phyloP scores from a whole-genome alignment of 2,329 filamentous ascomycete genomes.

The Claviceps spartinae region DNA sequence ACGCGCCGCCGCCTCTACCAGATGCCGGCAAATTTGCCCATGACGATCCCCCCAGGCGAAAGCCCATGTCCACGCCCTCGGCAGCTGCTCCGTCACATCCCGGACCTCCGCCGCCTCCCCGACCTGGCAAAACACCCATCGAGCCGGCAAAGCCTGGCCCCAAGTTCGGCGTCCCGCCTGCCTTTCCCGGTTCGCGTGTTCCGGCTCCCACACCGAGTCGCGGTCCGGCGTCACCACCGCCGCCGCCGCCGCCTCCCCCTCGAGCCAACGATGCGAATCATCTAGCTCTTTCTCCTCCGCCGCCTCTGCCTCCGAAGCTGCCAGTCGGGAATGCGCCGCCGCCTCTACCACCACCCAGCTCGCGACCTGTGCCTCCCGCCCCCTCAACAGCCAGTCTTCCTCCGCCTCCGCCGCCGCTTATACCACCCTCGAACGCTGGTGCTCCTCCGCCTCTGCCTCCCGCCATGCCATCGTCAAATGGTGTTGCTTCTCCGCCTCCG shows the following conservation, averaged over 20 bases:
- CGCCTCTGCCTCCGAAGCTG: conserved; percentile 35
- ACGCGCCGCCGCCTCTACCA: conserved; percentile 73
- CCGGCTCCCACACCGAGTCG: conserved; percentile 66
- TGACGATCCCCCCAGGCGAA: conserved; percentile 23
- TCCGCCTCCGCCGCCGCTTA: conserved; percentile 24
- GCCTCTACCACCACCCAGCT: conserved; percentile 35
- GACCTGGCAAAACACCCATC: conserved; percentile 55
- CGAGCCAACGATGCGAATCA: conserved; percentile 18
- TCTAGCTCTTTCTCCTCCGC: conserved; percentile 25
- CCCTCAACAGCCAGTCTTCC: conserved; percentile 28
- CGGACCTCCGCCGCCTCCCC: conserved; percentile 23
- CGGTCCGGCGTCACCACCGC: conserved; percentile 55
- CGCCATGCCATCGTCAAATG: not conserved
- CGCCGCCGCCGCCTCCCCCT: conserved; percentile 32
- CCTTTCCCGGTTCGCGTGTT: conserved; percentile 56
- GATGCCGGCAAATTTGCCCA: conserved; percentile 81
- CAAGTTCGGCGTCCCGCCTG: conserved; percentile 66
- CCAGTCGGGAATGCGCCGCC: conserved; percentile 32
- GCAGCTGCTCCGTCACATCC: conserved; percentile 6
- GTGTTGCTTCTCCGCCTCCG: conserved; percentile 17
- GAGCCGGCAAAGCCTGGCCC: conserved; percentile 42
- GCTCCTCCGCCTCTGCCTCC: conserved; percentile 16
- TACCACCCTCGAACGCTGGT: not conserved
- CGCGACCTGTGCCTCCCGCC: conserved; percentile 39
- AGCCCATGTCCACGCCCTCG: conserved; percentile 10